These are phyloP conservation scores for Zizania palustris DNA, from an alignment of 202 grass and related monocot genomes.

Conservation along the genomic window DNA sequence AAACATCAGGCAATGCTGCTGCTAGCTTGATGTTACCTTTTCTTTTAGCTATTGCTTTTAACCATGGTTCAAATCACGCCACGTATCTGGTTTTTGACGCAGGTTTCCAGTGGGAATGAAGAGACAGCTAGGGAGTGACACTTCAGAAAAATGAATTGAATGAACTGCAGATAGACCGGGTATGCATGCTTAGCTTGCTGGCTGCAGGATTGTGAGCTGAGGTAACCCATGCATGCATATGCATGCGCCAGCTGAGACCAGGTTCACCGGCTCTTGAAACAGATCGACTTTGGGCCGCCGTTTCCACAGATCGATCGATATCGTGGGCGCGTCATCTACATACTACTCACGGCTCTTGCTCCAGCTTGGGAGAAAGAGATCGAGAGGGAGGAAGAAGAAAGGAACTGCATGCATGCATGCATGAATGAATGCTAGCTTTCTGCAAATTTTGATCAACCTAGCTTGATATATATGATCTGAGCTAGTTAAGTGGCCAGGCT, in stretches of 20 bases:
- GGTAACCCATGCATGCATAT: constrained; percentile 9
- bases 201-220: neutral
- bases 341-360: constrained; percentile 21
- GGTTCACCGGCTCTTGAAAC: constrained; percentile 5
- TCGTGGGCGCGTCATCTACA: neutral
- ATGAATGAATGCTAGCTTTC: neutral
- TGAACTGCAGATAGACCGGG: constrained; percentile 30
- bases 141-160: neutral
- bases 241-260: neutral
- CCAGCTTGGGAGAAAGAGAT: neutral
- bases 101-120: constrained; percentile 38
- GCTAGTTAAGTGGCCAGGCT: neutral
- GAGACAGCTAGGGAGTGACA: neutral
- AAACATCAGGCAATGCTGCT: neutral
- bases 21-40: neutral
- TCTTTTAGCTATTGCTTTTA: neutral
- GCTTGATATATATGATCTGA: neutral
- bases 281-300: constrained; percentile 40
- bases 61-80: neutral
- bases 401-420: neutral
- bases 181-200: constrained; percentile 17
- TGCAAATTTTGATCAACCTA: neutral
- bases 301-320: neutral
- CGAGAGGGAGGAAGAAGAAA: neutral
- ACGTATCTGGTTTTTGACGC: neutral